Base-by-base conservation (phyloP, 148 eudicot genomes). In the Persicaria tinctoria region DNA sequence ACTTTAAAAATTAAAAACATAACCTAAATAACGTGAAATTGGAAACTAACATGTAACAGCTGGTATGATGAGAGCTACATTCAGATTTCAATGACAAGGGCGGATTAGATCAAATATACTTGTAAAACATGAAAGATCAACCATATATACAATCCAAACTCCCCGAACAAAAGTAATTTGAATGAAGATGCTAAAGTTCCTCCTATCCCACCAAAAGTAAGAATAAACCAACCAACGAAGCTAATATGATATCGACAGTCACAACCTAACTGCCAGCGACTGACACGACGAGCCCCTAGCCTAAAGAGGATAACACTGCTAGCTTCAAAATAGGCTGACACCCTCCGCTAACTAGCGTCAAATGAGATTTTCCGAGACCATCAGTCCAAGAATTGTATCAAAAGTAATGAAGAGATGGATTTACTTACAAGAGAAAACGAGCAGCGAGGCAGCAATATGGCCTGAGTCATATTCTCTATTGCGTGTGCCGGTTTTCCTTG, bases 141-240 rank as follows among this genome's bases (percentile, higher is more conserved):
- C 53, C 70, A 66, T 66, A 66, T 66, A 66, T 66, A 66, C 48
- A 66, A 66, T 66, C 17, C 47, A 66, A 63, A 27, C 46, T 1
- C 32, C n/a, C 46, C 0, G 45, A 32, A 27, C 44, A 32, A 27
- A 3, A 4, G 66, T 32, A 14, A 32, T 32, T 27, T 32, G 45
- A 63, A 63, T 27, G 68, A 27, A 63, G 45, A 63, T 4, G 11
- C 27, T 56, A 59, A 62, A 63, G 68, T 32, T 63, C 4, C 11
- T 63, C n/a, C 68, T 63, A 63, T 32, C 45, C 68, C 46, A 66
- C 47, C 48, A 5, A 38, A 66, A 66, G 13, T 8, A 66, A 44
- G 18, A 2, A 5, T 6, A 57, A 17, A 8, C 7, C 0, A 60
- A 63, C 27, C 63, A 64, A 38, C 70, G 46, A 63, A 8, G 13